Conservation (phyloP, 1,139 yeast genomes). For the Yamadazyma dendronema region DNA sequence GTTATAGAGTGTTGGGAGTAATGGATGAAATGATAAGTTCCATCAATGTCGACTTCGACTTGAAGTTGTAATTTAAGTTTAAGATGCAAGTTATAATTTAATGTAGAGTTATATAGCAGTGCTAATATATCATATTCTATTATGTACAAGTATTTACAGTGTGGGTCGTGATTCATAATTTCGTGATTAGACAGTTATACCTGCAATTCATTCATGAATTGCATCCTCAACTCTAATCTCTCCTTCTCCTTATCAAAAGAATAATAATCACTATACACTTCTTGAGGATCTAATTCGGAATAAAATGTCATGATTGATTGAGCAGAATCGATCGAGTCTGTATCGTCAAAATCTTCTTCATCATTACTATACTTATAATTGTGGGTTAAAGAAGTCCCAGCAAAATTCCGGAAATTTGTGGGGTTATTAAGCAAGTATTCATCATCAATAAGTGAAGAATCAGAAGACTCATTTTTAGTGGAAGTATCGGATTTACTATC, state of each 20-base stretch:
- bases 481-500: background rate
- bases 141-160: background rate
- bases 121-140: background rate
- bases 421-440: slow-evolving; percentile 26
- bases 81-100: slow-evolving; percentile 5
- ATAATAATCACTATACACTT: slow-evolving; percentile 6
- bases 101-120: slow-evolving; percentile 5
- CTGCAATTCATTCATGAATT: slow-evolving; percentile 30
- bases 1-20: slow-evolving; percentile 44
- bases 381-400: slow-evolving; percentile 30
- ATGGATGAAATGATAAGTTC: slow-evolving; percentile 40
- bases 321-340: slow-evolving; percentile 13
- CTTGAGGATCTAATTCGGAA: slow-evolving; percentile 12
- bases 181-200: too few relatives aligned
- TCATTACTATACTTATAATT: slow-evolving; percentile 11
- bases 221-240: slow-evolving; percentile 38
- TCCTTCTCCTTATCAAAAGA: slow-evolving; percentile 30
- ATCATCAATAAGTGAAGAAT: slow-evolving; percentile 20
- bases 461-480: background rate
- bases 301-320: slow-evolving; percentile 23
- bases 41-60: slow-evolving; percentile 35
- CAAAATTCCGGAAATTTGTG: slow-evolving; percentile 28
- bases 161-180: too few relatives aligned
- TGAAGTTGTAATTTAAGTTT: slow-evolving; percentile 13
- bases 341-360: slow-evolving; percentile 13